A percentile compares a stretch with the other conserved stretches of the same genome.
Evolutionary conservation across 1,284 basidiomycete species (phyloP).

Genomic region (Tylopilus sp.): DNA sequence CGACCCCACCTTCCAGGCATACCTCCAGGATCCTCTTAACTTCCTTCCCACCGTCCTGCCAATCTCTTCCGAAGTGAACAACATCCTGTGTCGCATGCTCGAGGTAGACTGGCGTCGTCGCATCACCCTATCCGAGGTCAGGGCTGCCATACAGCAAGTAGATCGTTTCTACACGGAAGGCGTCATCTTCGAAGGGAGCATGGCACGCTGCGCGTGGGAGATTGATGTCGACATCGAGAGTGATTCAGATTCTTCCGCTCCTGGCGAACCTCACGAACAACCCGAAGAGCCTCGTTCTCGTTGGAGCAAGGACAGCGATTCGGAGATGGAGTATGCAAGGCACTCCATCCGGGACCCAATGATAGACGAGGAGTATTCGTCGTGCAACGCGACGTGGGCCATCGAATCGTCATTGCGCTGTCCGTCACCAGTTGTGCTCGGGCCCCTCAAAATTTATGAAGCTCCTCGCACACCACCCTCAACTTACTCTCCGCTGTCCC

Average conservation of each 20-base stretch:
- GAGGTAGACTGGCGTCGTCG: conserved; percentile 70
- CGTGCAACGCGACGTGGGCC: conserved; percentile 42
- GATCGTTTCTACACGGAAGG: conserved; percentile 68
- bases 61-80: conserved; percentile 68
- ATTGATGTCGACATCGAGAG: conserved; percentile 63
- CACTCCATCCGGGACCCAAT: conserved; percentile 38
- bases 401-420: conserved; percentile 39
- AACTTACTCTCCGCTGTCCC: conserved; percentile 39
- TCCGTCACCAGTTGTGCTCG: conserved; percentile 31
- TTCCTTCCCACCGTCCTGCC: conserved; percentile 74
- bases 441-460: conserved; percentile 35
- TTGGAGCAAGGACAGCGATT: conserved; percentile 66
- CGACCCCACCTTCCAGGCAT: conserved; percentile 75
- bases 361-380: conserved; percentile 39
- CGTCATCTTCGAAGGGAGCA: conserved; percentile 75
- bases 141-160: conserved; percentile 64
- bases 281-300: conserved; percentile 38
- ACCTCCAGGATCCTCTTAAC: conserved; percentile 57
- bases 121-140: conserved; percentile 68
- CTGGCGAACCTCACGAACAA: conserved; percentile 32
- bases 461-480: conserved; percentile 35
- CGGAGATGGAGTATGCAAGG: conserved; percentile 59
- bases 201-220: conserved; percentile 80
- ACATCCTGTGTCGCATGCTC: conserved; percentile 65
- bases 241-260: conserved; percentile 48